A percentile compares a stretch with the other conserved stretches of the same genome.
Evolutionary conservation across 805 yeast genomes (phyloP).

Genomic region (Huiozyma sinensis): DNA sequence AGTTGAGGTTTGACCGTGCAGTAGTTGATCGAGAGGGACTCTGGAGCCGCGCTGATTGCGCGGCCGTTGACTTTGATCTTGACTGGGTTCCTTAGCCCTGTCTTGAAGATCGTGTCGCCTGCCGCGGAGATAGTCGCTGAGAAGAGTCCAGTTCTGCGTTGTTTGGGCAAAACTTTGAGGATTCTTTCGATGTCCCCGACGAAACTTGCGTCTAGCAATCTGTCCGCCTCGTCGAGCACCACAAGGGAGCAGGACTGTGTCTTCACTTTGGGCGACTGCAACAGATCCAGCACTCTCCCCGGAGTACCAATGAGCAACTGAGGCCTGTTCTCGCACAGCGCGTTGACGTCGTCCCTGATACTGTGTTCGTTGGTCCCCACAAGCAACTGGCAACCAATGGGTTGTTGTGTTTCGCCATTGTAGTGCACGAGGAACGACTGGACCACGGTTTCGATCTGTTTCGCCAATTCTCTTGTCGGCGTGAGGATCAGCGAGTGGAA

Average conservation of each 20-base stretch:
- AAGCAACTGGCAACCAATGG: slow-evolving; percentile 46
- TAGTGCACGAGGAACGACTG: slow-evolving; percentile 45
- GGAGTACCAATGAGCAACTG: slow-evolving; percentile 87
- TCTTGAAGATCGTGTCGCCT: slow-evolving; percentile 63
- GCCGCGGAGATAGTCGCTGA: slow-evolving; percentile 89
- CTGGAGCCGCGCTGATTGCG: slow-evolving; percentile 38
- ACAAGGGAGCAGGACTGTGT: slow-evolving; percentile 58
- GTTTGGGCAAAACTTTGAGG: slow-evolving; percentile 67
- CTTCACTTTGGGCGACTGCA: slow-evolving; percentile 46
- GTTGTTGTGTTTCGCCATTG: slow-evolving; percentile 33
- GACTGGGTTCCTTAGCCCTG: slow-evolving; percentile 91
- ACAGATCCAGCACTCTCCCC: slow-evolving; percentile 72
- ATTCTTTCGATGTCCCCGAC: slow-evolving; percentile 58
- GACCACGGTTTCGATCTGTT: slow-evolving; percentile 62
- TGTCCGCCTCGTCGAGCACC: slow-evolving; percentile 89
- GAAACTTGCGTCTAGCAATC: slow-evolving; percentile 70
- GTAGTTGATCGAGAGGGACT: slow-evolving; percentile 52
- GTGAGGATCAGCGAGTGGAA: slow-evolving; percentile 64
- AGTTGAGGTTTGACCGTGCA: slow-evolving; percentile 45
- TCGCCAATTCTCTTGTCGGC: slow-evolving; percentile 56
- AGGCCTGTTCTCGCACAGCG: slow-evolving; percentile 45
- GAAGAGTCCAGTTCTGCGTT: slow-evolving; percentile 85
- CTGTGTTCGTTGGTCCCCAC: slow-evolving; percentile 44
- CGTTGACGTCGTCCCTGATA: slow-evolving; percentile 61
- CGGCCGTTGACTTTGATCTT: slow-evolving; percentile 64